A percentile compares a stretch with the other conserved stretches of the same genome.
Conservation (phyloP, 1,284 basidiomycete species). For the Pseudozyma tsukubaensis region DNA sequence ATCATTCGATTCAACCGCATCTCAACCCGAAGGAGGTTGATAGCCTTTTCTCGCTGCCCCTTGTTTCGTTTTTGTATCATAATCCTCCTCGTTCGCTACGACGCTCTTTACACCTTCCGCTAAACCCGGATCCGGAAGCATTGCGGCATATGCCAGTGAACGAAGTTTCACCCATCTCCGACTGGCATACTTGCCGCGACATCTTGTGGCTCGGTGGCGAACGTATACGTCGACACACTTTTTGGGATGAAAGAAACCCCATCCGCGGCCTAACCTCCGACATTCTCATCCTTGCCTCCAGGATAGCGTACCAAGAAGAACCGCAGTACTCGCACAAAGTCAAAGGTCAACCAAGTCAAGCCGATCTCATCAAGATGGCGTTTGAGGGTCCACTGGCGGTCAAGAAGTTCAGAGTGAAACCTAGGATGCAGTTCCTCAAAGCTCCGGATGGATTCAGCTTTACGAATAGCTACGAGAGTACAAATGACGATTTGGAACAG, state of each 20-base stretch:
- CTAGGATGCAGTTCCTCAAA: slow-evolving; percentile 57
- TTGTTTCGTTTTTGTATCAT: slow-evolving; percentile 61
- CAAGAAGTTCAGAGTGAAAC: slow-evolving; percentile 56
- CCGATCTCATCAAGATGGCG: slow-evolving; percentile 52
- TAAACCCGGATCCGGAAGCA: slow-evolving; percentile 32
- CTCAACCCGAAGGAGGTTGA: slow-evolving; percentile 62
- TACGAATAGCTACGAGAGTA: slow-evolving; percentile 20
- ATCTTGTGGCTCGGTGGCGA: slow-evolving; percentile 58
- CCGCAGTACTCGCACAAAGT: slow-evolving; percentile 38
- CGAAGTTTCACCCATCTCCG: slow-evolving; percentile 54
- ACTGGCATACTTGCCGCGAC: slow-evolving; percentile 65
- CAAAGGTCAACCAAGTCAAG: slow-evolving; percentile 46
- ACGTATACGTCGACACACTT: slow-evolving; percentile 57
- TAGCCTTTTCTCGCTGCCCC: slow-evolving; percentile 56
- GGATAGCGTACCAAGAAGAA: slow-evolving; percentile 44
- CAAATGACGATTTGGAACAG: slow-evolving; percentile 37
- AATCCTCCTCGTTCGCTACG: slow-evolving; percentile 40
- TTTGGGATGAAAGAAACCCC: slow-evolving; percentile 64
- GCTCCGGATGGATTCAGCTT: slow-evolving; percentile 29
- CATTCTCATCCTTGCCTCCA: slow-evolving; percentile 61
- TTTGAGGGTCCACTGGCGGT: slow-evolving; percentile 57
- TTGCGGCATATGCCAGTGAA: slow-evolving; percentile 44
- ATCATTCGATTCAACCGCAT: slow-evolving; percentile 42
- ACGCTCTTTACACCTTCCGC: slow-evolving; percentile 31
- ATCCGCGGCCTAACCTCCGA: slow-evolving; percentile 62